Evolutionary conservation across 495 filamentous ascomycete species (phyloP), one percentile per base, ranked within the genome.

Genomic region (Penicillium egyptiacum): DNA sequence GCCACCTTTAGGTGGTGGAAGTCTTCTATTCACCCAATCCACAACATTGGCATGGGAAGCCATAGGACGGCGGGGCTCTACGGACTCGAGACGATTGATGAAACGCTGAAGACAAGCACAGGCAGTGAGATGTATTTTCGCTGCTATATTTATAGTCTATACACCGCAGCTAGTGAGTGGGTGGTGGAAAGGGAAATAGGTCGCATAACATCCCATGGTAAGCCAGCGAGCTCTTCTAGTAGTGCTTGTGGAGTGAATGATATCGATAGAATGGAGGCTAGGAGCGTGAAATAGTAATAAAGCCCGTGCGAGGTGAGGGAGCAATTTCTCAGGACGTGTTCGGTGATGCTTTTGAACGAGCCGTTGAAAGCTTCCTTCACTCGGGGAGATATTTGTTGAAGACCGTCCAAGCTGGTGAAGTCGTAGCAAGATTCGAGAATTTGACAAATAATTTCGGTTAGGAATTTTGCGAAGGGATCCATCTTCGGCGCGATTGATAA

Each of bases 401-500:
- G 35, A n/a, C 50, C 50, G 6, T 52, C 50, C 14, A 52, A 52
- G 33, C 50, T 52, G 20, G 50, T 41, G 50, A 52, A 52, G 50
- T 52, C 50, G 50, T 5, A 25, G 16, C 35, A 52, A 23, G 35
- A 52, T 30, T 40, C 50, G 19, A 53, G 37, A 53, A 53, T 43
- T 5, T 42, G 35, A 12, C 35, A 53, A 31, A 53, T 25, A 12
- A 42, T 43, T 53, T 43, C 50, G 20, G 33, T 41, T 53, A 25
- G 37, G 1, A 42, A 22, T 43, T 42, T 43, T 26, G 37, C 35
- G 14, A 53, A 53, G 20, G 50, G 37, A 53, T 53, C 74, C 50
- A 58, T 70, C 23, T 60, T 60, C 22, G 57, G 75, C 42, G 25
- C 26, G 26, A 33, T 33, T 12, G 2, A 33, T 33, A 31, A 31